Evolutionary conservation across 164 flowering plant species (phyloP), one percentile per base, ranked within the genome.

Genomic region (Dillenia turbinata): DNA sequence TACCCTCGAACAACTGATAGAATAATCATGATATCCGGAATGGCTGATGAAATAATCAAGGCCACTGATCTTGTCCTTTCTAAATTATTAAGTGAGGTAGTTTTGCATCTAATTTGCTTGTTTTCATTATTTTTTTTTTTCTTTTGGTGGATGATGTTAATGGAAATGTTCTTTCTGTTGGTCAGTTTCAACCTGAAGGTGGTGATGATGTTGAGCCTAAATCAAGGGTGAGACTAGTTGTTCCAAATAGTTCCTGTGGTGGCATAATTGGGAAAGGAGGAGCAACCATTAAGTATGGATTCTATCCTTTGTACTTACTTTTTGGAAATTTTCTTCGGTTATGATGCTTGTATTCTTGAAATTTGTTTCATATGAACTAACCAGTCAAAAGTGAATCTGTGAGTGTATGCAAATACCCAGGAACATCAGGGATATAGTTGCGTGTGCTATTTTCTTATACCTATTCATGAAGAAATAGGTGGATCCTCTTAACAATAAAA

Each of bases 251-350:
- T 66, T 84, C 82, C 56, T 95, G 99, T 78, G 99, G 99, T 69
- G 89, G 90, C 75, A 81, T 95, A 67, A 95, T 95, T 78, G 99
- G 99, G 52, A 95, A 88, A 67, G 97, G 91, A 68, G 99, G 99
- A 66, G 75, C 94, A 40, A 95, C 82, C 47, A 95, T 95, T 71
- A 95, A 87, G 99, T 95, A 84, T 61, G 69, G 54, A 12, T 12
- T 24, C 56, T 66, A 19, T 63, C 66, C 52, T 5, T 24, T 57
- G n/a, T 54, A 44, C 49, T 54, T 14, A 33, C 40, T 33, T 33
- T 33, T 33, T 33, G 6, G 40, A 33, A 33, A 33, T 33, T 4
- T 33, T 33, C 40, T 33, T 33, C 5, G 5, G 40, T 33, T 33
- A 33, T 33, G 40, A 5, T 33, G 40, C 7, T 33, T 5, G 40